phyloP scores from a whole-genome alignment of 2,329 filamentous ascomycete genomes.

The Diaporthe caulivora region DNA sequence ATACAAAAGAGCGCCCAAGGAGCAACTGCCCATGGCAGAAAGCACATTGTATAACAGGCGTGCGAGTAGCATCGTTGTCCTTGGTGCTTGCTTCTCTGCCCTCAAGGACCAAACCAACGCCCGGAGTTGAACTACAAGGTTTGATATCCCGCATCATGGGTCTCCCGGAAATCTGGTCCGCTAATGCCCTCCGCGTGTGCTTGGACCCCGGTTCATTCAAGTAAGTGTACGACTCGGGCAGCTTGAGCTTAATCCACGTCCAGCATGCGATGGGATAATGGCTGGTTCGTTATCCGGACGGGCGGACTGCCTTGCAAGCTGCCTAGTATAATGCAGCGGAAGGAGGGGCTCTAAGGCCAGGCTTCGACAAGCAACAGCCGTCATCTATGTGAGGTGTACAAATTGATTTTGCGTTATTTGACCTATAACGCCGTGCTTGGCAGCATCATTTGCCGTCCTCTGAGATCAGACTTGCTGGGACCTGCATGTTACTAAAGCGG shows the following conservation, averaged over 20 bases:
- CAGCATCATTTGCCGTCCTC: constrained; percentile 11
- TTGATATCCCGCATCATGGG: neutral
- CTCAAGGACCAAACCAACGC: neutral
- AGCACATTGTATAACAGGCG: neutral
- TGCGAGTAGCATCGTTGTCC: neutral
- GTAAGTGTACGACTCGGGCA: constrained; percentile 20
- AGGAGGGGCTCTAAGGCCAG: neutral
- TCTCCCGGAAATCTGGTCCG: constrained; percentile 17
- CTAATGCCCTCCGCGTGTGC: neutral
- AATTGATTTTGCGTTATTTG: constrained; percentile 1
- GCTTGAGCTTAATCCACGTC: neutral
- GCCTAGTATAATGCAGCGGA: neutral
- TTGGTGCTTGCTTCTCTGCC: neutral
- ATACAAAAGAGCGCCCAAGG: neutral
- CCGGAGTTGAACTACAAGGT: neutral
- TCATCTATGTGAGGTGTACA: constrained; percentile 3
- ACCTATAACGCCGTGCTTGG: constrained; percentile 16
- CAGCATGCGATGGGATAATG: neutral
- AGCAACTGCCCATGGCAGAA: neutral
- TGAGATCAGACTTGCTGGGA: neutral
- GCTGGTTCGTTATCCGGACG: neutral
- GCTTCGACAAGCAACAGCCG: neutral
- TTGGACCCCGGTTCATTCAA: neutral
- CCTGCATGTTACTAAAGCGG: constrained; percentile 1
- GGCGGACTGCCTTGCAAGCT: neutral